phyloP scores from a whole-genome alignment of 768 basidiomycete species.

The Tylopilus sp. region DNA sequence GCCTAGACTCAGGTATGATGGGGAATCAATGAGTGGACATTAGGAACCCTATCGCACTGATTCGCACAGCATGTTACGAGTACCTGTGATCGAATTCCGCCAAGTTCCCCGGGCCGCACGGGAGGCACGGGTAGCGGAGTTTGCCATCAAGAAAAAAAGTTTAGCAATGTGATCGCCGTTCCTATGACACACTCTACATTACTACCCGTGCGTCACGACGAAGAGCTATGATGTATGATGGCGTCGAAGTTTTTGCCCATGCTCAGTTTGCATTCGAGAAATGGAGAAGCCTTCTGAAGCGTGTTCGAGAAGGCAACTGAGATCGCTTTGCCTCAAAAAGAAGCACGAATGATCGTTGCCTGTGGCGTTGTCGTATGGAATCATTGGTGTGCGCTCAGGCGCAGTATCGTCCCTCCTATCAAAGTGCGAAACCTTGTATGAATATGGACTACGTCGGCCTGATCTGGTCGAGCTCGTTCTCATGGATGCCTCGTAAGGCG shows the following conservation, averaged over 20 bases:
- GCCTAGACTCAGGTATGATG: not conserved
- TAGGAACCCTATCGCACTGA: no score
- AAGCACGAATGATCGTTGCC: slow-evolving; percentile 10
- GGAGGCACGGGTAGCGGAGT: not conserved
- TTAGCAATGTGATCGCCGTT: not conserved
- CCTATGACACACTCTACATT: not conserved
- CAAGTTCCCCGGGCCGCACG: no score
- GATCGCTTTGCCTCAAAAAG: not conserved
- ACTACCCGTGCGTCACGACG: not conserved
- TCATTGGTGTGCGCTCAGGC: not conserved
- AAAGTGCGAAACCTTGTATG: slow-evolving; percentile 9
- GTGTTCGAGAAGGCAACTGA: slow-evolving; percentile 7
- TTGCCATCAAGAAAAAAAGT: not conserved
- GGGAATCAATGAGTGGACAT: not conserved
- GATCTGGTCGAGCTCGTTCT: slow-evolving; percentile 16
- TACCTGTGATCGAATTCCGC: not conserved
- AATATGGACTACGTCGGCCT: not conserved
- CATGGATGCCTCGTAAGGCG: slow-evolving; percentile 12
- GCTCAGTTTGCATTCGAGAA: not conserved
- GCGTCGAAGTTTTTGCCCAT: not conserved
- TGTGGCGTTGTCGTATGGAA: slow-evolving; percentile 13
- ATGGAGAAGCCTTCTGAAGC: not conserved
- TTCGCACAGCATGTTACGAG: not conserved
- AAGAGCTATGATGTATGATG: not conserved
- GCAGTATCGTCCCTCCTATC: slow-evolving; percentile 3